These are phyloP conservation scores for Penstemon davidsonii DNA, from an alignment of 257 asterid species.

Conservation along the genomic window DNA sequence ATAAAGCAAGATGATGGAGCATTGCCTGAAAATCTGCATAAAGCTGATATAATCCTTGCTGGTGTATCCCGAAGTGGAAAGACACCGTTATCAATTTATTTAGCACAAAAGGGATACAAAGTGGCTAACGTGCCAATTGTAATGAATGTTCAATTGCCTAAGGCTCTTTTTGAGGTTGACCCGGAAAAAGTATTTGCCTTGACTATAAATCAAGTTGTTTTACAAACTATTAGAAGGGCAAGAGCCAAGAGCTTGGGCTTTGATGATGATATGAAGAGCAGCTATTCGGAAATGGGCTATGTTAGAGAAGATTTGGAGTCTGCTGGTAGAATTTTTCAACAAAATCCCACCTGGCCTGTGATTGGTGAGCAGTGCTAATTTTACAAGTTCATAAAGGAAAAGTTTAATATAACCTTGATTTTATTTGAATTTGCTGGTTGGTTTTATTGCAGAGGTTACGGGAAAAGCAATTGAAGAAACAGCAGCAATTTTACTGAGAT, in stretches of 20 bases:
- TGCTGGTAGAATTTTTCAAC: conserved; percentile 65
- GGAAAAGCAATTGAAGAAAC: conserved; percentile 98
- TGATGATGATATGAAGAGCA: conserved; percentile 44
- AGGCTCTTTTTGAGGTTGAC: conserved; percentile 72
- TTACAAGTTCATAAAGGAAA: background rate
- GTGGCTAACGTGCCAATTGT: conserved; percentile 96
- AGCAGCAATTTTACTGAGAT: conserved; percentile 81
- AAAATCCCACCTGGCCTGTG: conserved; percentile 94
- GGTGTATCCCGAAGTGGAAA: conserved; percentile 96
- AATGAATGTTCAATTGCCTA: conserved; percentile 62
- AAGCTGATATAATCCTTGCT: conserved; percentile 75
- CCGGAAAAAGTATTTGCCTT: conserved; percentile 82
- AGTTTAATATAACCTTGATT: background rate
- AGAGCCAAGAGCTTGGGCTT: conserved; percentile 85
- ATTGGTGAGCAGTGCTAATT: conserved; percentile 56
- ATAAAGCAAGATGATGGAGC: conserved; percentile 98
- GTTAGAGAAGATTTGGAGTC: conserved; percentile 71
- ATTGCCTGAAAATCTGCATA: conserved; percentile 65
- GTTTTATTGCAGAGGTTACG: conserved; percentile 72
- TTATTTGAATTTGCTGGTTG: conserved; percentile 21
- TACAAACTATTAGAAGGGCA: conserved; percentile 76
- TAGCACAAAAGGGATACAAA: conserved; percentile 93
- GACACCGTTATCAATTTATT: conserved; percentile 84
- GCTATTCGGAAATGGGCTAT: conserved; percentile 72
- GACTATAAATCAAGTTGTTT: conserved; percentile 75